Evolutionary conservation across 768 basidiomycete species (phyloP), one percentile per base, ranked within the genome.

Genomic region (Hortiboletus campestris): DNA sequence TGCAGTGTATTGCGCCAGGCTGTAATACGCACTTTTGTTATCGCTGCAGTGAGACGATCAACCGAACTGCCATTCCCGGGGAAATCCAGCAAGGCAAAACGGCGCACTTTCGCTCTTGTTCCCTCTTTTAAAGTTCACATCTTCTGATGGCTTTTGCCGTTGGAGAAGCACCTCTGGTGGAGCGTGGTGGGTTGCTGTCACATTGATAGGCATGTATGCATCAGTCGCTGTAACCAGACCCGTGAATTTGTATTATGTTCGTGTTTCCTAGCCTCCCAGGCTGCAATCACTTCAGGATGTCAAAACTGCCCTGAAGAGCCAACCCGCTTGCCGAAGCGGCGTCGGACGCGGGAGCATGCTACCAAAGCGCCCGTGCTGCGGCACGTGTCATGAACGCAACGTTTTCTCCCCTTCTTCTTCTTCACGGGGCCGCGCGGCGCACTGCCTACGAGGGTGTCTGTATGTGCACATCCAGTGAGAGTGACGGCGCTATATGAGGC

Each of bases 1-100:
- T 25, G 29, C 44, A 84, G 83, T 84, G 81, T 55, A 74, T 77
- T n/a, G 67, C 80, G 0, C 82, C 82, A 1, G 80, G 77, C 6
- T 85, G 84, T 54, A 83, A 84, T 57, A 78, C 78, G 54, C 81
- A 83, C 49, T 83, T 82, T 56, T 83, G 82, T 51, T 82, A 84
- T 53, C 46, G 62, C 9, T 83, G 82, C 56, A 81, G 81, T 14
- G 60, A 62, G 13, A 63, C 70, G 20, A 83, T 84, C 48, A 75
- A 78, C 46, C 63, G 63, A 36, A 75, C 78, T 5, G 76, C 72
- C 1, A 46, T 74, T 16, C 62, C 62, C 7, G 46, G 40, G 13
- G 77, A 75, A 31, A 69, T 78, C 46, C 53, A 55, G 13, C 47
- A 61, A 1, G 76, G 69, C 6, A 66, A 73, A 12, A 51, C 64